These are phyloP conservation scores for Alopecurus myosuroides DNA, from an alignment of 176 grass and related monocot species.

Conservation along the genomic window DNA sequence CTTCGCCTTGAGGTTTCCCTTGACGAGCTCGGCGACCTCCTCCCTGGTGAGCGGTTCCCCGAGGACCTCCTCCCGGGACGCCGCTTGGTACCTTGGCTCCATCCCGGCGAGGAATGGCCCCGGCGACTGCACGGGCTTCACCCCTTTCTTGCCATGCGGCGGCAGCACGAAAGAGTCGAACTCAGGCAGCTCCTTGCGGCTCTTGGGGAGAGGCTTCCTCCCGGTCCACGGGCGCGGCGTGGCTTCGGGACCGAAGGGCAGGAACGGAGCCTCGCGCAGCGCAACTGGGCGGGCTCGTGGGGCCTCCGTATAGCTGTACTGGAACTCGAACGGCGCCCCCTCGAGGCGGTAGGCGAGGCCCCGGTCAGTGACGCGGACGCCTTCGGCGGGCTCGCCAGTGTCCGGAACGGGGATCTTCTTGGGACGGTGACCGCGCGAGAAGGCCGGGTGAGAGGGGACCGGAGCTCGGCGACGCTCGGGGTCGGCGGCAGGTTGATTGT, in stretches of 20 bases:
- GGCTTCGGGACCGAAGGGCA: conserved; percentile 74
- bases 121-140: conserved; percentile 75
- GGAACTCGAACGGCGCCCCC: conserved; percentile 87
- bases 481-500: conserved; percentile 14
- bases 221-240: conserved; percentile 87
- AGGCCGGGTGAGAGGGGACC: conserved; percentile 34
- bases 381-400: conserved; percentile 35
- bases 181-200: conserved; percentile 81
- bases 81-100: conserved; percentile 61
- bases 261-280: conserved; percentile 63
- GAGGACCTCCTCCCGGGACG: conserved; percentile 69
- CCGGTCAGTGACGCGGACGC: conserved; percentile 54
- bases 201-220: conserved; percentile 65
- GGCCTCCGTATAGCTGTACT: conserved; percentile 93
- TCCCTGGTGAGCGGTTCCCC: conserved; percentile 74
- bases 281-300: conserved; percentile 67
- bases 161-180: conserved; percentile 89
- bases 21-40: conserved; percentile 60
- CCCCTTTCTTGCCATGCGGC: conserved; percentile 71
- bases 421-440: conserved; percentile 11
- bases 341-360: conserved; percentile 65
- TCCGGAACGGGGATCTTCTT: conserved; percentile 25
- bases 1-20: conserved; percentile 51
- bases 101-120: conserved; percentile 73
- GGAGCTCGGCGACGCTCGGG: conserved; percentile 31